Conservation (phyloP, 768 basidiomycete genomes). For the Austroboletus eburneus region DNA sequence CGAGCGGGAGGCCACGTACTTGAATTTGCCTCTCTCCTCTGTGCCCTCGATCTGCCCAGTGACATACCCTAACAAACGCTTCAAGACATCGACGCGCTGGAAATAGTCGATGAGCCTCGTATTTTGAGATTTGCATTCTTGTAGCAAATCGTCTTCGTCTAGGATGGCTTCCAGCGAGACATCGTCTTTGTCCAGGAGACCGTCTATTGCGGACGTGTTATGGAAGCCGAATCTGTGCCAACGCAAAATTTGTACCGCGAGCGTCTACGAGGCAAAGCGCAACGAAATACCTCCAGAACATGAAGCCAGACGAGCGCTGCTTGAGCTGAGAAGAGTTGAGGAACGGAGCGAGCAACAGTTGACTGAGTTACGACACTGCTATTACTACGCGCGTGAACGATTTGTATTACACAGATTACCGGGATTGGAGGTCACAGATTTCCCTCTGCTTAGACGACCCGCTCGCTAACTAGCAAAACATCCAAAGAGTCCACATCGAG, state of each 20-base stretch:
- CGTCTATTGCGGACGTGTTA: conserved; percentile 86
- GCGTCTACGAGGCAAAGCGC: neutral
- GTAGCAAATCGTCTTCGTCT: conserved; percentile 89
- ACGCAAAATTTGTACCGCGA: conserved; percentile 2
- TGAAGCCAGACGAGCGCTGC: conserved; percentile 25
- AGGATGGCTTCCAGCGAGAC: conserved; percentile 86
- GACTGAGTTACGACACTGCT: conserved; percentile 21
- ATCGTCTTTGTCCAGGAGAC: conserved; percentile 85
- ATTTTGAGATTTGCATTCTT: conserved; percentile 95
- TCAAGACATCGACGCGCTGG: conserved; percentile 73
- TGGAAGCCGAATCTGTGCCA: conserved; percentile 79
- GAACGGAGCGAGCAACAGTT: conserved; percentile 11
- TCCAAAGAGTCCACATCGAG: conserved; percentile 11
- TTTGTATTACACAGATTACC: conserved; percentile 16
- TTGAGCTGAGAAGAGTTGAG: conserved; percentile 4
- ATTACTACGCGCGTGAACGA: conserved; percentile 1
- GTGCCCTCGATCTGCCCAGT: conserved; percentile 82
- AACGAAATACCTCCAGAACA: conserved; percentile 47
- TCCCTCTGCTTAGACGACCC: neutral
- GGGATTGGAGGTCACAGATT: conserved; percentile 22
- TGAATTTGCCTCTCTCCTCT: conserved; percentile 75
- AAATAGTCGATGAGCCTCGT: conserved; percentile 86
- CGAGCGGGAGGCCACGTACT: conserved; percentile 47
- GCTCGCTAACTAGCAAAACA: neutral
- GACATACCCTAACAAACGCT: conserved; percentile 79